Percentiles rank a stretch among this genome's conserved stretches.
phyloP scores from a whole-genome alignment of 768 basidiomycete species.

The Lentinula detonsa region DNA sequence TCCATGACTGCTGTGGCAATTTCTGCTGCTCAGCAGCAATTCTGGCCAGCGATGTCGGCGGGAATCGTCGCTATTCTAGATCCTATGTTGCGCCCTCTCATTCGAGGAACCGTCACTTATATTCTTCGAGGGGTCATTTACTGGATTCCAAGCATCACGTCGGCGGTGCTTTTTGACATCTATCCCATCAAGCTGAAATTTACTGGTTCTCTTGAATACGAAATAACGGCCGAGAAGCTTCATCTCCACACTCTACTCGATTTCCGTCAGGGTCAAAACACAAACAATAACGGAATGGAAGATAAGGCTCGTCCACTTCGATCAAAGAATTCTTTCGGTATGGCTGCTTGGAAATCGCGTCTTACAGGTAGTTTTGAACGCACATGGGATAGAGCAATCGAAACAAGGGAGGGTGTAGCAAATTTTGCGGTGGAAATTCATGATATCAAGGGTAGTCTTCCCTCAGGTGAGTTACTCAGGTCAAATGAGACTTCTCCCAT shows the following conservation, averaged over 20 bases:
- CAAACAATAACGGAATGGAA: slow-evolving; percentile 13
- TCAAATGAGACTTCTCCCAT: neutral
- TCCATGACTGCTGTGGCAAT: slow-evolving; percentile 43
- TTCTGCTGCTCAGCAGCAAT: slow-evolving; percentile 30
- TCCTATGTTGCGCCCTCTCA: slow-evolving; percentile 54
- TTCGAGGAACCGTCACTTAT: slow-evolving; percentile 50
- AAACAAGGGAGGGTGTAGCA: slow-evolving; percentile 52
- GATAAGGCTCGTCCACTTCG: slow-evolving; percentile 15
- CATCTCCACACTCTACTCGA: slow-evolving; percentile 48
- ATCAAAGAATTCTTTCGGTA: slow-evolving; percentile 31
- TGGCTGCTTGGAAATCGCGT: slow-evolving; percentile 61
- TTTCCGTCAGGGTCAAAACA: slow-evolving; percentile 43
- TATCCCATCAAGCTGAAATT: slow-evolving; percentile 48
- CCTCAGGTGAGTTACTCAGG: slow-evolving; percentile 22
- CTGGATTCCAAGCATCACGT: slow-evolving; percentile 62
- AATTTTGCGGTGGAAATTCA: slow-evolving; percentile 43
- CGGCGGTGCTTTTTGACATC: slow-evolving; percentile 63
- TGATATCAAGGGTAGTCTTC: slow-evolving; percentile 38
- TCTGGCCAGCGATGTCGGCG: slow-evolving; percentile 32
- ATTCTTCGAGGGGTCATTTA: slow-evolving; percentile 54
- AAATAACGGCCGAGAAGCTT: slow-evolving; percentile 42
- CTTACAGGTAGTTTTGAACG: slow-evolving; percentile 54
- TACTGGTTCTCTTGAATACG: slow-evolving; percentile 45
- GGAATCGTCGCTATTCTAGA: slow-evolving; percentile 42
- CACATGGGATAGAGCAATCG: slow-evolving; percentile 66